Evolutionary conservation across 495 filamentous ascomycete genomes (phyloP), one percentile per base, ranked within the genome.

Genomic region (Friedmanniomyces simplex): DNA sequence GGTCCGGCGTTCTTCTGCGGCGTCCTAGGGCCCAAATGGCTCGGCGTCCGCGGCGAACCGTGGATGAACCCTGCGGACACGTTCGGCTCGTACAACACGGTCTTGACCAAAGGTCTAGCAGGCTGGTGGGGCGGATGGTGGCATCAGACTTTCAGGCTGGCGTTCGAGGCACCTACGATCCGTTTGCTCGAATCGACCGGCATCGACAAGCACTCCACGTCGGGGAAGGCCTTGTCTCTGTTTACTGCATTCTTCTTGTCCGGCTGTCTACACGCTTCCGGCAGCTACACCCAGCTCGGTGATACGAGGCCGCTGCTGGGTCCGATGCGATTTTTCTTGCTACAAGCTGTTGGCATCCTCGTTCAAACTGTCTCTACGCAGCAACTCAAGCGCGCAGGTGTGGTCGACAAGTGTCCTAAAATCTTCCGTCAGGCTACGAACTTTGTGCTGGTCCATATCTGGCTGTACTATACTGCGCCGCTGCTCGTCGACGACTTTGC

Each of bases 71-170:
- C 87, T 0, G 34, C 56, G 6, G 74, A 77, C 34, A 64, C 72
- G 18, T 87, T 80, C 63, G 89, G 88, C 14, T 73, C 78, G 0
- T 72, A 79, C 57, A 57, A 56, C 1, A 66, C 72, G 10, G 72
- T 91, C 5, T 65, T 85, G 3, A 77, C 86, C 52, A 70, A 81
- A 46, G 88, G 89, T 0, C 70, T 96, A 0, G 73, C 78, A 8
- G 89, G 89, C 28, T 80, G 83, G 62, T 96, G 89, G 89, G 80
- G 85, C 42, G 77, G 73, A 16, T 94, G 84, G 83, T 95, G 89
- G 89, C 89, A 95, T 68, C 89, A 95, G 67, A 78, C 84, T 1
- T 93, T 95, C 71, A 82, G 88, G 2, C 76, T 80, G 36, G 85
- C 76, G 0, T 91, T 95, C 66, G 70, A 78, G 6, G 76, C 78